These are phyloP conservation scores for Gonapodya prolifera DNA, from an alignment of 192 early-diverging fungal species.

Conservation along the genomic window DNA sequence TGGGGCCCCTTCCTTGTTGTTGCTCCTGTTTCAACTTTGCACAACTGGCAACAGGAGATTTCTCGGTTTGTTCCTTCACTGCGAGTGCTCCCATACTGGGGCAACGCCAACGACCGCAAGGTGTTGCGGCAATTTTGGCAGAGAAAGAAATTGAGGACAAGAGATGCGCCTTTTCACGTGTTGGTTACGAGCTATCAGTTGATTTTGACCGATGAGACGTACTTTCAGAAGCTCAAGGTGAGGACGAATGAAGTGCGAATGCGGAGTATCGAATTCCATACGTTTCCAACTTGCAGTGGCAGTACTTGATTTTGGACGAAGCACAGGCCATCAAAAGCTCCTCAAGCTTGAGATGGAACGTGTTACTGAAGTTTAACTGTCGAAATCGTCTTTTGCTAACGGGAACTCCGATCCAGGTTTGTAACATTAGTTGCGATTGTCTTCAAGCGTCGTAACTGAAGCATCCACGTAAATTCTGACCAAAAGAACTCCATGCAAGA, in stretches of 20 bases:
- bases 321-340: slow-evolving; percentile 91
- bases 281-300: too few relatives aligned
- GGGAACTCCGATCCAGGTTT: slow-evolving; percentile 90
- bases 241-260: too few relatives aligned
- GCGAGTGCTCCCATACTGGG: slow-evolving; percentile 80
- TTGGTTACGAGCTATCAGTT: slow-evolving; percentile 84
- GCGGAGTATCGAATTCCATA: too few relatives aligned
- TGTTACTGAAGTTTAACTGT: slow-evolving; percentile 66
- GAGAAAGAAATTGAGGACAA: slow-evolving; percentile 54
- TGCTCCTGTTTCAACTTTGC: slow-evolving; percentile 74
- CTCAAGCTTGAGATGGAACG: slow-evolving; percentile 68
- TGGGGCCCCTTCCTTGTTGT: slow-evolving; percentile 90
- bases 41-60: slow-evolving; percentile 90
- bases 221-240: slow-evolving; percentile 60
- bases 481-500: slow-evolving; percentile 91
- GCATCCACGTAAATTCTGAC: too few relatives aligned
- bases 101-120: slow-evolving; percentile 68
- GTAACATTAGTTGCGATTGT: too few relatives aligned
- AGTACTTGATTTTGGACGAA: slow-evolving; percentile 92
- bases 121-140: slow-evolving; percentile 62
- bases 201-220: slow-evolving; percentile 64
- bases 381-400: slow-evolving; percentile 76
- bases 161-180: slow-evolving; percentile 75
- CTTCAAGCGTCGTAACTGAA: too few relatives aligned
- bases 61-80: slow-evolving; percentile 65